Evolutionary conservation across 257 asterid genomes (phyloP).

Genomic region (Przewalskia tangutica): DNA sequence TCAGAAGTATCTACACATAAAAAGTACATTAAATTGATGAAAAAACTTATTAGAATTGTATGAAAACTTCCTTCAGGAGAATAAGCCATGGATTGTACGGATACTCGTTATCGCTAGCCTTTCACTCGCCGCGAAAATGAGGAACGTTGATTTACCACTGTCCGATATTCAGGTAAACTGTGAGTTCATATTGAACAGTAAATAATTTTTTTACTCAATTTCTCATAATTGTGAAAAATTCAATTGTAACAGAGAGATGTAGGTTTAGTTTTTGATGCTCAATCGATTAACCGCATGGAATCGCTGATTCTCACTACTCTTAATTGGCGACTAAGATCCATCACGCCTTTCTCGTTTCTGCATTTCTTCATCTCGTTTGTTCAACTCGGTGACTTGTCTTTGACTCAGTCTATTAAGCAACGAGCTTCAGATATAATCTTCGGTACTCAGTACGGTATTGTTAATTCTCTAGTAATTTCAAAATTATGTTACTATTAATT

Average conservation of each 20-base stretch:
- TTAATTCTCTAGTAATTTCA: not conserved
- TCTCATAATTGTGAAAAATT: not conserved
- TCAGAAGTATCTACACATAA: not conserved
- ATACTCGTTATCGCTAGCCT: slow-evolving; percentile 43
- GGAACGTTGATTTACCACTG: slow-evolving; percentile 24
- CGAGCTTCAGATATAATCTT: slow-evolving; percentile 37
- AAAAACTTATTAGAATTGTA: not conserved
- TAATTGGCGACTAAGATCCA: slow-evolving; percentile 49
- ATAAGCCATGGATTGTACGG: slow-evolving; percentile 40
- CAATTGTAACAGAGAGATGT: slow-evolving; percentile 32
- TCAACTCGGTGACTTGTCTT: slow-evolving; percentile 17
- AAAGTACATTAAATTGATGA: not conserved
- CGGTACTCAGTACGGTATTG: slow-evolving; percentile 32
- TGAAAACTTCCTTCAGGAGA: slow-evolving; percentile 21
- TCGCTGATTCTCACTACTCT: slow-evolving; percentile 32
- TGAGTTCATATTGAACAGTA: not conserved
- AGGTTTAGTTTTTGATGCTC: slow-evolving; percentile 26
- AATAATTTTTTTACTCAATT: not conserved
- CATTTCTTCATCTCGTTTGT: slow-evolving; percentile 27
- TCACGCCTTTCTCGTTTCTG: slow-evolving; percentile 59
- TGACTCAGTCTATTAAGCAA: slow-evolving; percentile 20
- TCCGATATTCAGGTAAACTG: slow-evolving; percentile 30
- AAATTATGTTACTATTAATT: not conserved
- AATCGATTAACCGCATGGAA: slow-evolving; percentile 47
- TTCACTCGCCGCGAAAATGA: slow-evolving; percentile 57